phyloP scores from a whole-genome alignment of 2,329 filamentous ascomycete genomes.

The Corynespora cassiicola region DNA sequence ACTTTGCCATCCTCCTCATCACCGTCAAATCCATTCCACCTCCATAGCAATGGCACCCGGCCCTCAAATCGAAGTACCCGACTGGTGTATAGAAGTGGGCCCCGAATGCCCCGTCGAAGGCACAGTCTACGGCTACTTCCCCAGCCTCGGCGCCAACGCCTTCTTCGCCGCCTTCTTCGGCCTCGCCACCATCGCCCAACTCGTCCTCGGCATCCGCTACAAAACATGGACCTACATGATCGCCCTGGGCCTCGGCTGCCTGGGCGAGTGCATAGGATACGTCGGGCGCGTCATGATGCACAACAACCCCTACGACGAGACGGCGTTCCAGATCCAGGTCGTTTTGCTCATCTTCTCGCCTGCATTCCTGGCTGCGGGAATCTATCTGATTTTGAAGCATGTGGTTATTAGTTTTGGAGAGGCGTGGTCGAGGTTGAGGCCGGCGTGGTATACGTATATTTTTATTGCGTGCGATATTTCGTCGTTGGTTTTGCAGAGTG shows the following conservation, averaged over 20 bases:
- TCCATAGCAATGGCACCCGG: slow-evolving; percentile 1
- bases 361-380: slow-evolving; percentile 61
- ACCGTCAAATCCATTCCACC: too few species aligned
- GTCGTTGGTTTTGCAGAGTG: slow-evolving; percentile 65
- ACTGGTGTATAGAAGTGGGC: slow-evolving; percentile 16
- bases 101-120: slow-evolving; percentile 51
- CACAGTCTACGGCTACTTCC: slow-evolving; percentile 61
- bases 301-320: slow-evolving; percentile 57
- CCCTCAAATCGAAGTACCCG: slow-evolving; percentile 13
- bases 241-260: slow-evolving; percentile 55
- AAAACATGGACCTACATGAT: slow-evolving; percentile 61
- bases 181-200: slow-evolving; percentile 55
- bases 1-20: too few species aligned
- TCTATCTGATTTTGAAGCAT: slow-evolving; percentile 65
- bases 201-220: slow-evolving; percentile 56
- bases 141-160: slow-evolving; percentile 56
- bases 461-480: slow-evolving; percentile 67
- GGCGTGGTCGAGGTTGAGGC: slow-evolving; percentile 33
- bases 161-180: slow-evolving; percentile 60
- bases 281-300: slow-evolving; percentile 61
- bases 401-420: slow-evolving; percentile 63
- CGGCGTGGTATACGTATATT: slow-evolving; percentile 60
- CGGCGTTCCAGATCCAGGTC: slow-evolving; percentile 62
- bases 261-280: slow-evolving; percentile 64
- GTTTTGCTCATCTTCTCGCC: slow-evolving; percentile 63